Evolutionary conservation across 116 monocot species (phyloP).

Genomic region (Thalassia testudinum): DNA sequence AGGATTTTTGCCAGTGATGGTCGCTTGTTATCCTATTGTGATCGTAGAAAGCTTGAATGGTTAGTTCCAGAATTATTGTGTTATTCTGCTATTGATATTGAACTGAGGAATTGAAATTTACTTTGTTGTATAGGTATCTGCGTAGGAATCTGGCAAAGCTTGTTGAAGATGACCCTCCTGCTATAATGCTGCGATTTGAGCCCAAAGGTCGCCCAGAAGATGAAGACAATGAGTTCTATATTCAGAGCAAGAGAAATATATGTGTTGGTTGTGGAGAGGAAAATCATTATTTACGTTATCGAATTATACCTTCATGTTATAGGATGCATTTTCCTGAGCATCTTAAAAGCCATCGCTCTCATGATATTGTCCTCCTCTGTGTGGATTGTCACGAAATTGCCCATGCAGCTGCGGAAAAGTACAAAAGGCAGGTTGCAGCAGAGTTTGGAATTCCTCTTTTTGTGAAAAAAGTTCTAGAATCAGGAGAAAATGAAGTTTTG

Average conservation of each 20-base stretch:
- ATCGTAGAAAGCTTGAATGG: constrained; percentile 90
- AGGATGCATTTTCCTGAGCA: constrained; percentile 96
- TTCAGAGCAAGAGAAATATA: constrained; percentile 89
- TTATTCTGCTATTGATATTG: background rate
- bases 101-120: background rate
- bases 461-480: constrained; percentile 56
- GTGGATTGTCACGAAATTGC: constrained; percentile 97
- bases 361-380: constrained; percentile 93
- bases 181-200: constrained; percentile 92
- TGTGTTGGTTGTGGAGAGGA: constrained; percentile 95
- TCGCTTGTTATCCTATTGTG: constrained; percentile 87
- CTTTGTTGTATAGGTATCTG: constrained; percentile 49
- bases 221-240: constrained; percentile 93
- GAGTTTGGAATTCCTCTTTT: constrained; percentile 81
- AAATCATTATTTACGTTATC: constrained; percentile 80
- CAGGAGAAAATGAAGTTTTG: constrained; percentile 33
- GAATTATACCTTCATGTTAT: constrained; percentile 96
- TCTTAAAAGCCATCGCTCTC: constrained; percentile 92
- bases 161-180: constrained; percentile 76
- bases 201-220: constrained; percentile 97
- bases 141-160: constrained; percentile 62
- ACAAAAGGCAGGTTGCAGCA: constrained; percentile 61
- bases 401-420: constrained; percentile 83
- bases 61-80: constrained; percentile 13
- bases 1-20: constrained; percentile 95